Conservation (phyloP, 2,329 filamentous ascomycete species). For the Drechslera avenae region DNA sequence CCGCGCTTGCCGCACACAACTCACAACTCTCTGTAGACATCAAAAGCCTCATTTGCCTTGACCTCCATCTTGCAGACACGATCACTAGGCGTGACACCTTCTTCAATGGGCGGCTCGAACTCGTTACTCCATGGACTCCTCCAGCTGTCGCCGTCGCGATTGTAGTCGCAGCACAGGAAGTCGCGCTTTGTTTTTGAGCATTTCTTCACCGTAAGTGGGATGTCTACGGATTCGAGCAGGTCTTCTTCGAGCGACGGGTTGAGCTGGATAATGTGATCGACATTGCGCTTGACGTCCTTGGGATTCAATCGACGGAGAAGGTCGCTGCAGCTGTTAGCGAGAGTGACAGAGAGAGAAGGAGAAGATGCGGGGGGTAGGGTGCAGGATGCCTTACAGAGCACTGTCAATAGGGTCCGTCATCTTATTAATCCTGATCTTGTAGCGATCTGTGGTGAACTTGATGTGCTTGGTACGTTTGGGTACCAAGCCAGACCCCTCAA, state of each 20-base stretch:
- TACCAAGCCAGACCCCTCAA: slow-evolving; percentile 29
- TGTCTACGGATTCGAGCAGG: slow-evolving; percentile 95
- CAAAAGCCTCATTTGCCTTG: slow-evolving; percentile 92
- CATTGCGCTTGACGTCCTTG: slow-evolving; percentile 85
- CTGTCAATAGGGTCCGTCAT: slow-evolving; percentile 61
- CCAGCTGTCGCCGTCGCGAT: slow-evolving; percentile 97
- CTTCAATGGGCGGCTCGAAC: slow-evolving; percentile 87
- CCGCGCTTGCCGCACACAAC: slow-evolving; percentile 25
- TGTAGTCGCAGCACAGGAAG: slow-evolving; percentile 99
- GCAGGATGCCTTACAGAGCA: slow-evolving; percentile 65
- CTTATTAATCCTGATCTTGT: slow-evolving; percentile 12
- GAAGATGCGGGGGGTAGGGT: slow-evolving; percentile 1
- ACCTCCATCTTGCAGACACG: slow-evolving; percentile 92
- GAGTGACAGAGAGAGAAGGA: too few species aligned
- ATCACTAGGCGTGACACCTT: slow-evolving; percentile 87
- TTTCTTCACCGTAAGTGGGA: slow-evolving; percentile 83
- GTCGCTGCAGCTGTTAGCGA: slow-evolving; percentile 65
- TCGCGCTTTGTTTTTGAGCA: slow-evolving; percentile 90
- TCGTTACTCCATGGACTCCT: slow-evolving; percentile 99
- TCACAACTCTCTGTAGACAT: slow-evolving; percentile 89
- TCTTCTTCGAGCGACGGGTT: slow-evolving; percentile 94
- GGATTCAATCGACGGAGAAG: slow-evolving; percentile 97
- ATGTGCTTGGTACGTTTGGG: slow-evolving; percentile 19
- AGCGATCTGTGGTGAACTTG: slow-evolving; percentile 20
- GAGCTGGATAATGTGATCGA: slow-evolving; percentile 85